Base-by-base conservation (phyloP, 139 green algal genomes). In the Tetratostichococcus sp. region DNA sequence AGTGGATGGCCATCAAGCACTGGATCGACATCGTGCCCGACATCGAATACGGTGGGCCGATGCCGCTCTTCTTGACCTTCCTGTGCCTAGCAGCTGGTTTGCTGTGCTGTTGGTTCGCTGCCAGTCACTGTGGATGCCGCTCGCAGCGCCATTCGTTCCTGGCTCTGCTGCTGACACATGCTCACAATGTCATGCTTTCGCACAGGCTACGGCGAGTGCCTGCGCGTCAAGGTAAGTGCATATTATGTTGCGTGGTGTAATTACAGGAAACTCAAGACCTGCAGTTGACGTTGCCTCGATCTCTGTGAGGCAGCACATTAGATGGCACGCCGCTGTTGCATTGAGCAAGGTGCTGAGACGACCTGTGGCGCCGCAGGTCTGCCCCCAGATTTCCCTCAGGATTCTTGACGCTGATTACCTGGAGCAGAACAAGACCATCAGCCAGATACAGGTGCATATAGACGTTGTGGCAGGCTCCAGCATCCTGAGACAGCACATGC, bases 221-320 rank as follows among this genome's bases (percentile, higher is more conserved):
- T 77, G 33, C 72, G 72, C 4, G 33, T n/a, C 26, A 77, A 77
- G 72, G 72, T 65, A 28, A 71, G 71, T n/a, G n/a, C n/a, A n/a
- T n/a, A n/a, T n/a, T n/a, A n/a, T n/a, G n/a, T n/a, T n/a, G n/a
- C n/a, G n/a, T n/a, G n/a, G n/a, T n/a, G n/a, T n/a, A n/a, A n/a
- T n/a, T n/a, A n/a, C n/a, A n/a, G n/a, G n/a, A n/a, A n/a, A n/a
- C n/a, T n/a, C n/a, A n/a, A n/a, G n/a, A n/a, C n/a, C n/a, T n/a
- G n/a, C n/a, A n/a, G n/a, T n/a, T n/a, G n/a, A n/a, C n/a, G n/a
- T n/a, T n/a, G n/a, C n/a, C n/a, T n/a, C n/a, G n/a, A n/a, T n/a
- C n/a, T n/a, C n/a, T n/a, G n/a, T n/a, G n/a, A n/a, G n/a, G n/a
- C n/a, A n/a, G n/a, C n/a, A n/a, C n/a, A n/a, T n/a, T n/a, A n/a